Evolutionary conservation across 306 rosid species (phyloP), one percentile per base, ranked within the genome.

Genomic region (Fragaria vesca): DNA sequence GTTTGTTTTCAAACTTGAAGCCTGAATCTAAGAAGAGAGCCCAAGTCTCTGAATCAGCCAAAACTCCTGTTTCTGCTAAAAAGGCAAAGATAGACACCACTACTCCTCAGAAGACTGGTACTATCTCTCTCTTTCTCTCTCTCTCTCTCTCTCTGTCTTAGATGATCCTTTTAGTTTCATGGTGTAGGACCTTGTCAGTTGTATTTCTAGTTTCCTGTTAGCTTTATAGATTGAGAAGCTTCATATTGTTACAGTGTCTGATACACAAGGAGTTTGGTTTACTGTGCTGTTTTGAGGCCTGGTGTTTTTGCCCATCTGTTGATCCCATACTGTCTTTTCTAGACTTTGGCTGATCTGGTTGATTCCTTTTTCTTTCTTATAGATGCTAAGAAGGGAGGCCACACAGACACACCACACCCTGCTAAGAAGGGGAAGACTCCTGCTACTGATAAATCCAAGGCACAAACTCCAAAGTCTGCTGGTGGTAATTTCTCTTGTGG

Each of bases 91-190:
- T 80, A 74, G 87, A 78, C 13, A 68, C 93, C 21, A 80, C 81
- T 26, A 82, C 97, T 40, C 91, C 97, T 34, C 90, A 87, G 45
- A 95, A 95, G 84, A 81, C 85, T 30, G 98, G 98, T 94, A 74
- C 85, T 43, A 20, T 30, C 18, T 62, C 61, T 52, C 4, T 30
- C 12, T 24, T 0, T 24, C 26, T 24, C 26, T 24, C 26, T 24
- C 26, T 24, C 26, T 24, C 26, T 24, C 26, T 24, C 26, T 24
- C 26, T 18, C 58, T 18, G 36, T 32, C 36, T 32, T 32, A 4
- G 18, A 48, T 48, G 6, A 0, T 13, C 54, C 15, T 48, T 3
- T 48, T 15, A 48, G 54, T 62, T 42, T 45, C 48, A 45, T 63
- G 69, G 20, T 61, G 8, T 26, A 26, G 7, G 38, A 26, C 3